phyloP scores from a whole-genome alignment of 768 basidiomycete genomes.

The Serendipita sp. region DNA sequence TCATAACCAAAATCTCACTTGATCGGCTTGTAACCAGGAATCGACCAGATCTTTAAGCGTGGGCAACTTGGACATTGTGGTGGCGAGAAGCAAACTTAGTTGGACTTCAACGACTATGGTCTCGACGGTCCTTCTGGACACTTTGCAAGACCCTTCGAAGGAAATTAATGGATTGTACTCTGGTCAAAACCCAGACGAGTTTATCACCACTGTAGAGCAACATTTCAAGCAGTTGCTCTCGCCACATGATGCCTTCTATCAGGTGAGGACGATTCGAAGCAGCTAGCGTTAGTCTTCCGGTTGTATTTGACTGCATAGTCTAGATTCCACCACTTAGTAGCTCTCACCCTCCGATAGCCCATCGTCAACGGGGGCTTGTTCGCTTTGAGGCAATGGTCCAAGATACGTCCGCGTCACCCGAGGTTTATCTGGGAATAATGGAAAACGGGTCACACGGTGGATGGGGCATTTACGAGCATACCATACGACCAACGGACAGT shows the following conservation, averaged over 20 bases:
- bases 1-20: constrained; percentile 3
- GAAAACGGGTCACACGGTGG: constrained; percentile 38
- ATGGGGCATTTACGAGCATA: constrained; percentile 44
- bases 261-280: neutral
- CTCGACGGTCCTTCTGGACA: neutral
- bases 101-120: neutral
- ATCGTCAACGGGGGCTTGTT: constrained; percentile 4
- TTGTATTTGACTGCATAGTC: neutral
- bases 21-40: constrained; percentile 11
- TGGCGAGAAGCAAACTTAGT: neutral
- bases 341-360: neutral
- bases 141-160: neutral
- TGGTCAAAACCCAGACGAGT: neutral
- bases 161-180: neutral
- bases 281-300: neutral
- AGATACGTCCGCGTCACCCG: constrained; percentile 57
- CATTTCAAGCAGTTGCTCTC: constrained; percentile 3
- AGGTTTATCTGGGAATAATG: constrained; percentile 43
- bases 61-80: neutral
- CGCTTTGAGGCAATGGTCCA: constrained; percentile 30
- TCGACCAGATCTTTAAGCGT: constrained; percentile 7
- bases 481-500: constrained; percentile 14
- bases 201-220: neutral
- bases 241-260: constrained; percentile 2
- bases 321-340: neutral